Evolutionary conservation across 768 basidiomycete species (phyloP), one percentile per base, ranked within the genome.

Genomic region (Termitomyces sp.): DNA sequence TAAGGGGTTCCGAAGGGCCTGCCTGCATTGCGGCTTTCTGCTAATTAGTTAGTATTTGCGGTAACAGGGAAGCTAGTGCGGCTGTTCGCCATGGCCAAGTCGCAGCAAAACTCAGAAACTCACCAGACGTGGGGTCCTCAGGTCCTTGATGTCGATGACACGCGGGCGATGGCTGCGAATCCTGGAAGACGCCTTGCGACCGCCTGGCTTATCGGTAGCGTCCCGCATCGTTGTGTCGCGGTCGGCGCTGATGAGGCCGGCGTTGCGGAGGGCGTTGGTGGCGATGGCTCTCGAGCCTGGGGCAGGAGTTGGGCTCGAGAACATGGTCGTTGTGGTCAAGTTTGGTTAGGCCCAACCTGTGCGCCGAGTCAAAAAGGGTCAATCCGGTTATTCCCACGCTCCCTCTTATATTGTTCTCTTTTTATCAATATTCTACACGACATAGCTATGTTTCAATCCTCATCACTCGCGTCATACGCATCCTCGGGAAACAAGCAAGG

Each of bases 211-310:
- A 72, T 84, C 82, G 9, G 80, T 76, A 45, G 76, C 73, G 65
- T 92, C 89, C 60, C 84, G 82, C 90, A 92, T 91, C 63, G 76
- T 80, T 57, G 84, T 76, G 69, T 92, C 90, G 56, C 82, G 76
- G 70, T 92, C 90, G 56, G 81, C 75, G 78, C 90, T 88, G 60
- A 90, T 86, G 67, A 91, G 83, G 43, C 89, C 90, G 3, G 87
- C 88, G 38, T 72, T 82, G 58, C 85, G 84, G 26, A 91, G 74
- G 32, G 87, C 85, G 57, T 72, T 86, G 57, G 79, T 62, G 22
- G 83, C 87, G 20, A 92, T 71, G 30, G 79, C 67, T 62, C 85
- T 81, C 52, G 80, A 74, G 62, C 85, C 81, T 16, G 85, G 74
- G 6, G 81, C 76, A 8, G 84, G 78, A 9, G 87, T 77, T 44